These are phyloP conservation scores for Xylaria grammica DNA, from an alignment of 495 filamentous ascomycete species.

Conservation along the genomic window DNA sequence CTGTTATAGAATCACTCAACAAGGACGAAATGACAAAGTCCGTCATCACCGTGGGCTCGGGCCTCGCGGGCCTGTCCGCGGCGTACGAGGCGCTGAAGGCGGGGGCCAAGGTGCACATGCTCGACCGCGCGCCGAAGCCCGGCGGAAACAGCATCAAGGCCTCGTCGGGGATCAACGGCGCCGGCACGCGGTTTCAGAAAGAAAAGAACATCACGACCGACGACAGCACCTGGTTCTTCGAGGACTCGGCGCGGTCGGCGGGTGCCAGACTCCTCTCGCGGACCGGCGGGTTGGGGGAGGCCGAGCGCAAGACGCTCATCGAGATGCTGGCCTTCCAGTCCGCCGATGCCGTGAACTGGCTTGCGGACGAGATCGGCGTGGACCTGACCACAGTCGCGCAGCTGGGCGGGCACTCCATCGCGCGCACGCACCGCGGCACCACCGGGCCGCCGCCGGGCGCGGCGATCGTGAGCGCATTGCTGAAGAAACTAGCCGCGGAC, in stretches of 20 bases:
- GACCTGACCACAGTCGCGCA: constrained; percentile 60
- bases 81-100: constrained; percentile 53
- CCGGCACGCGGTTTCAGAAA: constrained; percentile 57
- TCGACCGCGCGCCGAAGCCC: constrained; percentile 60
- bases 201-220: constrained; percentile 21
- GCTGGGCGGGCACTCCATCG: constrained; percentile 57
- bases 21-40: constrained; percentile 25
- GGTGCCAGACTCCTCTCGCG: constrained; percentile 32
- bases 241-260: constrained; percentile 60
- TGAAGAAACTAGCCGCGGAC: constrained; percentile 48
- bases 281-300: constrained; percentile 9
- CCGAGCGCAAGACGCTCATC: constrained; percentile 50
- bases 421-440: constrained; percentile 60
- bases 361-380: constrained; percentile 54
- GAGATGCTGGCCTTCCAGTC: constrained; percentile 46
- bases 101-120: constrained; percentile 51
- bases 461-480: constrained; percentile 56
- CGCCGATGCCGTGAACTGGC: constrained; percentile 54
- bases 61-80: constrained; percentile 57
- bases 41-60: constrained; percentile 58
- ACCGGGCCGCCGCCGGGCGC: constrained; percentile 58
- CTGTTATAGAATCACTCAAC: neutral
- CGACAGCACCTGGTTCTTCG: constrained; percentile 42
- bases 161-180: constrained; percentile 67
- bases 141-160: constrained; percentile 70